Base-by-base conservation (phyloP, 805 yeast genomes). In the Clavispora vitiphila region DNA sequence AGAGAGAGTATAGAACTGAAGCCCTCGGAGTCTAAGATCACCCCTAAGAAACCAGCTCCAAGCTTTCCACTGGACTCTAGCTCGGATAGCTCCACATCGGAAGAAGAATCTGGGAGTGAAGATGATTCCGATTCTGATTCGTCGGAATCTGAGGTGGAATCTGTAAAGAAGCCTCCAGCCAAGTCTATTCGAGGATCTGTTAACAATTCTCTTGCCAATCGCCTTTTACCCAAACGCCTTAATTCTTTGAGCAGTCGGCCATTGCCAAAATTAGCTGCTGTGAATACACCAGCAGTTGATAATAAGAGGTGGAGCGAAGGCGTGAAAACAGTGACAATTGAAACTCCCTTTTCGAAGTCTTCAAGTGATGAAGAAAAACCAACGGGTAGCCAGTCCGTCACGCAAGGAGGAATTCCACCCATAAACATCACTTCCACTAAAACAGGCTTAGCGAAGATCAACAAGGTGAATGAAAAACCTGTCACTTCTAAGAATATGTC, bases 171-270 rank as follows among this genome's bases (percentile, higher is more conserved):
- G 16, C 11, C 14, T 16, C 16, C 34, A 18, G 19, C 14, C 8
- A 24, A 24, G 11, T 11, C 38, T 12, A 18, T 10, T 3, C 14
- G 16, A 7, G 25, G 22, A 16, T 12, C 19, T 6, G 16, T 11
- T n/a, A 3, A 21, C n/a, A 37, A 20, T 23, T 26, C 14, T 12
- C 19, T 27, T 6, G 18, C 41, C 7, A 34, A 39, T 11, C 37
- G 45, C 3, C 36, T 42, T 24, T 23, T 42, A 8, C 45, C 42
- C 7, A 38, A 38, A 16, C 29, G 37, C 18, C 30, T 42, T 18
- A 29, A 37, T 20, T 38, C 42, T 1, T 37, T 37, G 39, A 26
- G 34, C 14, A 37, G 39, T 21, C 10, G 39, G 12, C 39, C 39
- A 12, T 21, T 27, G 5, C 14, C 19, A 15, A 37, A 27, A 19